Evolutionary conservation across 805 yeast genomes (phyloP), one percentile per base, ranked within the genome.

Genomic region (Vanderwaltozyma verrucispora): DNA sequence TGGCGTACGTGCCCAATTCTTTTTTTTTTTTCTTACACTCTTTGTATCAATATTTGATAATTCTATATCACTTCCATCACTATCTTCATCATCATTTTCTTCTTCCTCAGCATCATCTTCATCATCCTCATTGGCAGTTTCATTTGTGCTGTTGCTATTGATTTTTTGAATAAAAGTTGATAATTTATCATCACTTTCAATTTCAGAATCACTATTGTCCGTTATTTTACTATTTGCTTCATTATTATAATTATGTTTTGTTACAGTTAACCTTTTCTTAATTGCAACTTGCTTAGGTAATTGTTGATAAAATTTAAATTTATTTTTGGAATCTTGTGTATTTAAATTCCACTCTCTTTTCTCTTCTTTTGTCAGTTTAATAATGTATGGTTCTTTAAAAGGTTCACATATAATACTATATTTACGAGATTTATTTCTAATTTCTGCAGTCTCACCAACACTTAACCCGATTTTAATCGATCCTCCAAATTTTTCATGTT

Each of bases 391-490:
- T 2, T 40, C 44, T 32, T 45, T 43, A 10, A 56, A 35, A 5
- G 63, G 63, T 33, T 59, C 59, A 4, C 58, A 56, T 4, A 56
- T 41, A 8, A 59, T 51, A 5, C 53, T 56, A 35, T 32, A 52
- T 17, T 30, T 46, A 24, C 39, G 20, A 26, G 14, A 18, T 14
- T 28, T 36, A 24, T 19, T 29, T 30, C 14, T 25, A 19, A 23
- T 10, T n/a, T 17, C 17, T 11, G 29, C 24, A 30, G 30, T 32
- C 14, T 34, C 32, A 21, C 28, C 16, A 10, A 27, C 27, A 16
- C 32, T 17, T 11, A 46, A 29, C 9, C 51, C 55, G 8, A 57
- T 41, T 11, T 53, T 39, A n/a, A 55, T 40, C 1, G 54, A 33
- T 12, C 59, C 54, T 17, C 56, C 53, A 35, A 45, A 46, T 23